Base-by-base conservation (phyloP, 208 protist species). In the Trypanosoma platydactyli region DNA sequence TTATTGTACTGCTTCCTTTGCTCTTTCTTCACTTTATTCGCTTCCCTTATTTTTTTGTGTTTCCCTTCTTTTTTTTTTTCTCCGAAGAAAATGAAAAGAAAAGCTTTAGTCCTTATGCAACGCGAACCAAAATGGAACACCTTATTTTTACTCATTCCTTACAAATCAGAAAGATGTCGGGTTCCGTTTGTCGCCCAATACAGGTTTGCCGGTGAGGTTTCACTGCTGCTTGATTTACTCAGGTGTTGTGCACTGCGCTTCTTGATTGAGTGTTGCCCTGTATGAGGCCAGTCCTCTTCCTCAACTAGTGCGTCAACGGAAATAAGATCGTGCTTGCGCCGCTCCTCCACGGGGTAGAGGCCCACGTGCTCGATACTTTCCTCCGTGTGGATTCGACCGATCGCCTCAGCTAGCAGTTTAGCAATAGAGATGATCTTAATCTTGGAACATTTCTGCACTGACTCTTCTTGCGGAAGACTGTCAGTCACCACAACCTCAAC, bases 401-500 rank as follows among this genome's bases (percentile, higher is more conserved):
- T 95, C 3, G 89, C 90, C 53, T 96, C 89, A 27, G 87, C 88
- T 29, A 97, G 78, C 20, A 97, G 77, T 50, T 88, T 83, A n/a
- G 84, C 82, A 33, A 94, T 79, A 33, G 84, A 92, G 52, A 97
- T 94, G 52, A 95, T 84, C 61, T 88, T 87, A 22, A 96, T 82
- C 66, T 95, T 94, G 15, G 55, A 68, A 64, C 88, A 94, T 71
- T 88, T 89, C 44, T 76, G 65, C 42, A 68, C 41, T 12, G 74
- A 76, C 51, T 83, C 76, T 7, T 80, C 71, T 70, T 94, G 89
- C 4, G 92, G 91, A 66, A 98, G 97, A 65, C 89, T 97, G 71
- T 98, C 92, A 1, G 94, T 96, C 5, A 98, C 92, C 40, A 97
- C 83, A 13, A 98, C 82, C 67, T 95, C 82, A 18, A 92, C 81